Conservation (phyloP, 2,329 filamentous ascomycete species). For the Botryotinia narcissicola region DNA sequence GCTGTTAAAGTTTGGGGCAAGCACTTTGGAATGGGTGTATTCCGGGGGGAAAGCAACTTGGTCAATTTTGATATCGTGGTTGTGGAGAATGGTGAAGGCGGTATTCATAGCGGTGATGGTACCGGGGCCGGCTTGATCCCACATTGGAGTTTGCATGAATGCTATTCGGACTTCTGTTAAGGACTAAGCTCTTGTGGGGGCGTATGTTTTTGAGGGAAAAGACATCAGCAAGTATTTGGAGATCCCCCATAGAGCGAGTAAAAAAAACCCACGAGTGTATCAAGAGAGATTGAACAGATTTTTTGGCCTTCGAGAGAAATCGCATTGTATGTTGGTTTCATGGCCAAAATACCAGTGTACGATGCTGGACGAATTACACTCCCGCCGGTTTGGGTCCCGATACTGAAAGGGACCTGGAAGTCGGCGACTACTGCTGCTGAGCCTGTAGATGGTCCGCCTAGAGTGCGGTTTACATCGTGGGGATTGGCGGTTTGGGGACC, state of each 20-base stretch:
- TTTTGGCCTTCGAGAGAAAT: not conserved
- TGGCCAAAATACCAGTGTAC: not conserved
- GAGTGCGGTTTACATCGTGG: not conserved
- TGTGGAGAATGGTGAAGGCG: not conserved
- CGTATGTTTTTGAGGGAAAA: not conserved
- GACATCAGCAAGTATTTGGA: not conserved
- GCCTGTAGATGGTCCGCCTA: not conserved
- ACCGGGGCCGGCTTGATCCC: not conserved
- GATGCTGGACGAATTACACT: not conserved
- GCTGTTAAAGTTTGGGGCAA: not conserved
- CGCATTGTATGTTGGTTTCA: not conserved
- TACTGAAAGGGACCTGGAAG: not conserved
- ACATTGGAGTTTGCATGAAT: not conserved
- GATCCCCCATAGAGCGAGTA: not conserved
- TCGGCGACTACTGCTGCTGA: not conserved
- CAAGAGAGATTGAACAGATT: not conserved
- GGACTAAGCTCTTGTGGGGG: not conserved
- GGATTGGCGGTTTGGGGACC: too few relatives aligned
- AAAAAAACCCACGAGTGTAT: not conserved
- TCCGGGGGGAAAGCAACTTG: too few relatives aligned
- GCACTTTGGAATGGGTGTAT: too few relatives aligned
- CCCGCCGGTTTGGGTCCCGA: not conserved
- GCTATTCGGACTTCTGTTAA: not conserved
- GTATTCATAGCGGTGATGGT: not conserved
- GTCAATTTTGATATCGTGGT: not conserved